Base-by-base conservation (phyloP, 768 basidiomycete species). In the Mycena olivaceomarginata region DNA sequence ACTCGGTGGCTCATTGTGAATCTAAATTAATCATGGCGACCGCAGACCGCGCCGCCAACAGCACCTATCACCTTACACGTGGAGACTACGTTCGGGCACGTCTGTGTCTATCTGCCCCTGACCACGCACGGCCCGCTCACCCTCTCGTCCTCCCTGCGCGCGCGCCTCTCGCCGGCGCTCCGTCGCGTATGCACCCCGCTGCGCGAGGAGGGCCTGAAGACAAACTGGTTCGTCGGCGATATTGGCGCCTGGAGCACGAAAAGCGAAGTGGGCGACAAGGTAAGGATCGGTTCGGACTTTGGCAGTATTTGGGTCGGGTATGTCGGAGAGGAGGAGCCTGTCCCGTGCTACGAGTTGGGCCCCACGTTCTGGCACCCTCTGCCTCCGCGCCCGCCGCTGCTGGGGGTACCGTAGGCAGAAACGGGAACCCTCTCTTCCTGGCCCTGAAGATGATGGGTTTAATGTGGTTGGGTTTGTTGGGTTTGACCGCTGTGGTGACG, bases 191-290 rank as follows among this genome's bases (percentile, higher is more conserved):
- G 73, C 48, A 41, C 59, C 2, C 73, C 73, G 4, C 20, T 74
- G 18, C 57, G 46, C 12, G 67, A 74, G 60, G 59, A 25, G 31
- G 59, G 62, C 46, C 5, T 12, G 7, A 20, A 31, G 22, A 56
- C 20, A 15, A 31, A 59, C 59, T 74, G 73, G 60, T 74, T 74
- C 25, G 73, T 74, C 9, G 73, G 73, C 48, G 67, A 64, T 22
- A 10, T 74, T 7, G 67, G 18, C n/a, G 67, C 66, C 2, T 74
- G 73, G 73, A 37, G 5, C 31, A 65, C 57, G 37, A 15, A 22
- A n/a, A 25, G n/a, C 45, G 60, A 63, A 46, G 13, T 37, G 8
- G 73, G 57, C 15, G 73, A 69, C 39, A 22, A 68, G n/a, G 59
- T 63, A 22, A 1, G 11, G 16, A 11, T 69, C 13, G 22, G 46